These are phyloP conservation scores for Fraxinus baroniana DNA, from an alignment of 305 asterid species.

Conservation along the genomic window DNA sequence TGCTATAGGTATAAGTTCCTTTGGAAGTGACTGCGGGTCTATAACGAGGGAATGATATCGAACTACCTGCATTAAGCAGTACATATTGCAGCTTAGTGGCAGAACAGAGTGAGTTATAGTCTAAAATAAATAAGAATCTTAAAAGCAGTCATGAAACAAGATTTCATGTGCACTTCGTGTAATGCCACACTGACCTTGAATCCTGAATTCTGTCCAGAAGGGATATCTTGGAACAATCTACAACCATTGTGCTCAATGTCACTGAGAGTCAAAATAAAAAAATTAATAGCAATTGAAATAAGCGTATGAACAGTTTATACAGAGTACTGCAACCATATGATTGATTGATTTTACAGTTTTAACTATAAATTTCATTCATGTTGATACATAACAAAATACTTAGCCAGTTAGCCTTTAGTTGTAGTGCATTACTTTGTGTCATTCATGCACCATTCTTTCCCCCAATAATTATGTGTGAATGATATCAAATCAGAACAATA, in stretches of 20 bases:
- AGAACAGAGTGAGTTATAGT: not conserved
- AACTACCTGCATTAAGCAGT: constrained; percentile 62
- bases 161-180: not conserved
- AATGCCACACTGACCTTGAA: constrained; percentile 65
- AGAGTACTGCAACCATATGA: not conserved
- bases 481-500: not conserved
- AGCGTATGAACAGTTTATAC: not conserved
- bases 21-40: constrained; percentile 78
- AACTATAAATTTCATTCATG: not conserved
- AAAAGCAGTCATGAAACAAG: not conserved
- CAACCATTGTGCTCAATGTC: constrained; percentile 75
- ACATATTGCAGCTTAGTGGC: not conserved
- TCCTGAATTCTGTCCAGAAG: constrained; percentile 78
- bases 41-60: constrained; percentile 93
- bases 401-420: not conserved
- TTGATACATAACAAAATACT: not conserved
- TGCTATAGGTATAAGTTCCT: constrained; percentile 87
- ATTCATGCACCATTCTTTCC: not conserved
- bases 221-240: constrained; percentile 71
- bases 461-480: not conserved
- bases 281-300: constrained; percentile 16
- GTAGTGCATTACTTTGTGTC: not conserved
- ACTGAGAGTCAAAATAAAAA: constrained; percentile 42
- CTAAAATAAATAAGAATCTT: not conserved
- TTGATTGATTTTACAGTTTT: not conserved